Evolutionary conservation across 192 early-diverging fungal species (phyloP), one percentile per base, ranked within the genome.

Genomic region (Anaeromyces robustus): DNA sequence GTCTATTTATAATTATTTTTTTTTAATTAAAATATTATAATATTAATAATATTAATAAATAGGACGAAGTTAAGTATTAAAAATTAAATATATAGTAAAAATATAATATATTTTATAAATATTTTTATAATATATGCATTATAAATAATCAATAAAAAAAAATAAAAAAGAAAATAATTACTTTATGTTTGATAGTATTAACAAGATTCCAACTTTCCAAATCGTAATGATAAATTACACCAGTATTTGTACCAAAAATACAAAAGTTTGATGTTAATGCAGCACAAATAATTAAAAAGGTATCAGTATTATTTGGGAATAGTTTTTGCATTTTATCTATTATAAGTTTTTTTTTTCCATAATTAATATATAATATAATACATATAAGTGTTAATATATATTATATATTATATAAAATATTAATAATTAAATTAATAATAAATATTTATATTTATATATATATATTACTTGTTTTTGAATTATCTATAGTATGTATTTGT

Each of bases 121-220:
- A 12, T 34, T 7, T 34, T 7, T 34, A 34, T 34, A 34, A 34
- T 34, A 34, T 34, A 34, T 7, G 12, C 12, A 7, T 26, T 14
- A 79, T 16, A 30, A 39, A 30, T 30, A n/a, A 18, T 22, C 4
- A 79, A 30, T 19, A 34, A 22, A n/a, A 29, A 80, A n/a, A 12
- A 80, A 59, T 80, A 29, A 43, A 12, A 29, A 32, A 80, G 12
- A 32, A 29, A 26, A 82, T 4, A 52, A 77, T 80, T 77, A 89
- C 87, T 82, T 83, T 80, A 79, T 89, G 88, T 78, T 82, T 85
- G 30, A 80, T 79, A 77, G 86, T 84, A 77, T 83, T 87, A 2
- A 89, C 87, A 59, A 86, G 37, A 30, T 79, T 78, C 86, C 85
- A 86, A n/a, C 84, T 85, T 43, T 89, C 88, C 11, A 84, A 22